Evolutionary conservation across 257 asterid species (phyloP).

Genomic region (Solanum tarapatanum): DNA sequence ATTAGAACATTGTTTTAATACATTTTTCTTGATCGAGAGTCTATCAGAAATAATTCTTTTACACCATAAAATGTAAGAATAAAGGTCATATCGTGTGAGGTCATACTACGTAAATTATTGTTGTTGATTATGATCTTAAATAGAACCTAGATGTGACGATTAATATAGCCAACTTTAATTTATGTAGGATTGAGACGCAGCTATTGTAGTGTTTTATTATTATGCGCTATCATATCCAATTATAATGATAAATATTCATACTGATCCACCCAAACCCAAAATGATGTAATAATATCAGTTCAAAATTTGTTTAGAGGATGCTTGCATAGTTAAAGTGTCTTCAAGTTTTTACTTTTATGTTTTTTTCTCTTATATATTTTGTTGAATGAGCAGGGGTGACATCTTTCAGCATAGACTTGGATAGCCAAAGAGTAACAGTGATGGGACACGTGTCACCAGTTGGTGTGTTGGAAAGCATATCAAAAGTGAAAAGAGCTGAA

Average conservation of each 20-base stretch:
- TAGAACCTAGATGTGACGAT: neutral
- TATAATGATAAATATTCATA: neutral
- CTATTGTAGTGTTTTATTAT: neutral
- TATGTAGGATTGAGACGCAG: neutral
- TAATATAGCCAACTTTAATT: neutral
- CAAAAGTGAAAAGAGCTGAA: constrained; percentile 76
- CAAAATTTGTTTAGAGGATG: too few species aligned
- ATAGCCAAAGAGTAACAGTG: constrained; percentile 68
- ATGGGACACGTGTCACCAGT: constrained; percentile 67
- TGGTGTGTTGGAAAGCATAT: constrained; percentile 54
- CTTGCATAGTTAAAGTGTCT: too few species aligned
- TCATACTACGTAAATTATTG: neutral
- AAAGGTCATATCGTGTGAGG: neutral
- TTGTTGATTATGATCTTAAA: neutral
- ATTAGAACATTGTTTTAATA: neutral
- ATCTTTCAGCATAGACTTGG: constrained; percentile 68
- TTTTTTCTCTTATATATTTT: neutral
- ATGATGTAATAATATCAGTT: neutral
- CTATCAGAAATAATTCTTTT: neutral
- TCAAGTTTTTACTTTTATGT: too few species aligned
- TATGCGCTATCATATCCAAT: neutral
- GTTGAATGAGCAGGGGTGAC: constrained; percentile 47
- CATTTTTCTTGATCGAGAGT: neutral
- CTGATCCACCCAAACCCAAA: fast-evolving
- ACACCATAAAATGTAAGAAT: neutral